These are phyloP conservation scores for Sphaceloma murrayae DNA, from an alignment of 2,329 filamentous ascomycete genomes.

Conservation along the genomic window DNA sequence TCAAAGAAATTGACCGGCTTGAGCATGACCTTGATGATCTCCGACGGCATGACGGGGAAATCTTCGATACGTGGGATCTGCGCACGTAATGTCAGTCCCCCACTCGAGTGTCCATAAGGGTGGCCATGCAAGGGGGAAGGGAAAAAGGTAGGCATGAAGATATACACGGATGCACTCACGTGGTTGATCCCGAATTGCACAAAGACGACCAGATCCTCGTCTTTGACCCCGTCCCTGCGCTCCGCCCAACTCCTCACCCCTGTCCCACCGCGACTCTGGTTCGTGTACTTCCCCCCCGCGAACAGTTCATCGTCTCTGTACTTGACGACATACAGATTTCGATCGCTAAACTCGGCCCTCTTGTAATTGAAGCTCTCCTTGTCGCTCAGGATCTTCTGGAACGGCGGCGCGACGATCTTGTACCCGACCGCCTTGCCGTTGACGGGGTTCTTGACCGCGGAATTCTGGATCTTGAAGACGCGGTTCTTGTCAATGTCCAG, in stretches of 20 bases:
- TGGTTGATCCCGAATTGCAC: conserved; percentile 52
- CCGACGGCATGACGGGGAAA: conserved; percentile 51
- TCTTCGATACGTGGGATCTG: conserved; percentile 45
- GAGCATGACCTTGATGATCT: conserved; percentile 48
- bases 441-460: conserved; percentile 36
- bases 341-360: conserved; percentile 49
- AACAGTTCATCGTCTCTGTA: conserved; percentile 51
- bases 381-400: conserved; percentile 45
- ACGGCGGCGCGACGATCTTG: conserved; percentile 41
- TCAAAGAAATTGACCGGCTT: conserved; percentile 52
- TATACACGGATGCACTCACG: conserved; percentile 19
- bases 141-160: background rate
- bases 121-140: too few relatives aligned
- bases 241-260: conserved; percentile 42
- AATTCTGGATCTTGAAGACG: conserved; percentile 43
- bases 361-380: conserved; percentile 47
- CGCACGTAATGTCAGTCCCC: conserved; percentile 15
- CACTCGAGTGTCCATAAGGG: too few relatives aligned
- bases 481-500: conserved; percentile 37
- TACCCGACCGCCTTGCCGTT: conserved; percentile 41
- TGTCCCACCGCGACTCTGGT: conserved; percentile 46
- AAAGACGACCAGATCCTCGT: conserved; percentile 49
- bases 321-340: conserved; percentile 49
- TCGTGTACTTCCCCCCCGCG: conserved; percentile 51
- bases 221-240: conserved; percentile 45